A percentile compares a stretch with the other conserved stretches of the same genome.
phyloP scores from a whole-genome alignment of 345 rosid genomes.

The Bruguiera parviflora region DNA sequence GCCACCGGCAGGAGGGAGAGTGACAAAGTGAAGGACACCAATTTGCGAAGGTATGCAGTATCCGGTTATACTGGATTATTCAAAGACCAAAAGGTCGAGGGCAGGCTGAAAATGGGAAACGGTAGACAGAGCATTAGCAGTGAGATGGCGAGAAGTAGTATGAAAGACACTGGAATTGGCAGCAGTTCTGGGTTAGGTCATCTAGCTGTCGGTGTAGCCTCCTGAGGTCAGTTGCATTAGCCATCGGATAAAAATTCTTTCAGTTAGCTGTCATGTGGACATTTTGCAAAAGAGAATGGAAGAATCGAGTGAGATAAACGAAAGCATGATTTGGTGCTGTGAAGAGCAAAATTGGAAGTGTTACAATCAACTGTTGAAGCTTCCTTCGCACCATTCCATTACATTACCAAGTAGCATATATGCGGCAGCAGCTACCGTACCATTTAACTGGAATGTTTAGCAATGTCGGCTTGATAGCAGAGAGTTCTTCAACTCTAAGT shows the following conservation, averaged over 20 bases:
- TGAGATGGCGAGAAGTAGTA: constrained; percentile 37
- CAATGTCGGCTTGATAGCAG: constrained; percentile 1
- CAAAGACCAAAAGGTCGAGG: constrained; percentile 25
- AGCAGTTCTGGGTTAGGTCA: constrained; percentile 31
- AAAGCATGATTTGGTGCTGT: too few species aligned
- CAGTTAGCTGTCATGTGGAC: neutral
- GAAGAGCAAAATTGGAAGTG: neutral
- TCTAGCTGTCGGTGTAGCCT: constrained; percentile 43
- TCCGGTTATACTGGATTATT: constrained; percentile 11
- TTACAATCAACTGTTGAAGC: neutral
- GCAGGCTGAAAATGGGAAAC: constrained; percentile 27
- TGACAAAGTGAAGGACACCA: constrained; percentile 28
- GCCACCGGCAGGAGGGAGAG: constrained; percentile 18
- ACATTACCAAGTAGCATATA: neutral
- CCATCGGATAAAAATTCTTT: constrained; percentile 2
- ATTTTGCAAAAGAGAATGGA: too few species aligned
- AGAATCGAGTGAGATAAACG: too few species aligned
- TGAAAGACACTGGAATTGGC: constrained; percentile 31
- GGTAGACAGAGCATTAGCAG: constrained; percentile 27
- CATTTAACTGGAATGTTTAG: constrained; percentile 15
- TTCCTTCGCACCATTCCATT: neutral
- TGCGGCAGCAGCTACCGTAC: neutral
- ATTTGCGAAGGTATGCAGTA: constrained; percentile 19
- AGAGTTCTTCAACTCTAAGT: constrained; percentile 3
- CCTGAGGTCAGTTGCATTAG: constrained; percentile 21